Evolutionary conservation across 768 basidiomycete species (phyloP), one percentile per base, ranked within the genome.

Genomic region (Pisolithus marmoratus): DNA sequence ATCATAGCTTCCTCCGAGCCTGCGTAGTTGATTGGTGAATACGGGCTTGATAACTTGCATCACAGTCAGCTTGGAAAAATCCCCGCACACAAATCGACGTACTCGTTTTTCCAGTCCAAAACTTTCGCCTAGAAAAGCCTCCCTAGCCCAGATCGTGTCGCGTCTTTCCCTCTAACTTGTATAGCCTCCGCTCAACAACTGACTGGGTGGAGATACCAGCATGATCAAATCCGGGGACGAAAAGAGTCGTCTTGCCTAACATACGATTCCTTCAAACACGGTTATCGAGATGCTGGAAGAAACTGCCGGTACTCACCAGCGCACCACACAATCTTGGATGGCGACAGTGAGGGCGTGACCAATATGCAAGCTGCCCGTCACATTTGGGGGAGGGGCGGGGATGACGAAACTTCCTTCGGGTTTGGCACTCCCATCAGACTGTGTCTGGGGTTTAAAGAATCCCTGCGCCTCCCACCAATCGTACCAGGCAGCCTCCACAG

Each of bases 141-240:
- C 92, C 42, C 96, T 82, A n/a, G 1, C 96, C 96, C n/a, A 97
- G 79, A 66, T 98, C 92, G 67, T 97, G 94, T 49, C 95, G 74
- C 2, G 89, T 90, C 69, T 84, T 75, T 2, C 91, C 90, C 31
- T 85, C 77, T 1, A 80, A 68, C 71, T 95, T 99, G 74, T 81
- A 87, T 31, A 98, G 63, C 17, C 94, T 80, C 67, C 92, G 93
- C 68, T 98, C 96, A 1, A 98, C 95, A 15, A 99, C 95, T 42
- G 90, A 90, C 70, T 99, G 96, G 0, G 96, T 98, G 0, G 94
- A 94, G 54, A 99, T 98, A 52, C 95, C 94, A 0, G 96, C 96
- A 61, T 99, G 96, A 69, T 99, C 96, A 63, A 94, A 99, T 15
- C 96, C 96, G 0, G 96, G 96, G 2, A 85, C 81, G 63, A 87